Evolutionary conservation across 2,329 filamentous ascomycete species (phyloP), one percentile per base, ranked within the genome.

Genomic region (Aureobasidium zeae): DNA sequence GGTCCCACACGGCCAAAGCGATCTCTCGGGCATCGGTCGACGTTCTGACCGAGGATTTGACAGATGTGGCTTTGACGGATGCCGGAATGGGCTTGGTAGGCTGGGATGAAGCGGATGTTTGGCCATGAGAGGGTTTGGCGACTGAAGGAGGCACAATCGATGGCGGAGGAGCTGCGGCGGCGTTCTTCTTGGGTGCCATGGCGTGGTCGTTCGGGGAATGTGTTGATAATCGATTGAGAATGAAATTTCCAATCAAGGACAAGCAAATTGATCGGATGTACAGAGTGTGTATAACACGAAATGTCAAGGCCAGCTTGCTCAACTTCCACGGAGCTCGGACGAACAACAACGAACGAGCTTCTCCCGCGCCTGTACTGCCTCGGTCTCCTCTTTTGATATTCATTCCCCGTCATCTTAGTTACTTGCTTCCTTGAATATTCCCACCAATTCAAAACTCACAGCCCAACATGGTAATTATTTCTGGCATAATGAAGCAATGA

Each of bases 1-100:
- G 79, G 55, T 79, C 69, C 74, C 81, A 83, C 53, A 95, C 72
- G 58, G 79, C 79, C 45, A 72, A 55, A 31, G 80, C 68, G 51
- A 93, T 83, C 56, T 81, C 70, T 57, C 67, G 63, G 30, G 65
- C 59, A 45, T 65, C 61, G 50, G 61, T 53, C 11, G 55, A 43
- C 48, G 54, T 56, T 25, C 47, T 53, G 12, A 44, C 26, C 3
- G 34, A 29, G 4, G 50, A 46, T 5, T 49, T 29, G 17, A 49
- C 29, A 17, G 49, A 50, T 13, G 49, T 34, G 49, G 58, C 48
- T 31, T 52, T 46, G 16, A 58, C 48, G 15, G 48, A 37, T 12
- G 46, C 48, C 31, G 49, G 49, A 25, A 55, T 42, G 19, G 48
- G 44, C 47, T 54, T 55, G 28, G 48, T 45, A 20, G 55, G 42